Conservation (phyloP, 352 stramenopile genomes). For the Globisporangium megalacanthum region DNA sequence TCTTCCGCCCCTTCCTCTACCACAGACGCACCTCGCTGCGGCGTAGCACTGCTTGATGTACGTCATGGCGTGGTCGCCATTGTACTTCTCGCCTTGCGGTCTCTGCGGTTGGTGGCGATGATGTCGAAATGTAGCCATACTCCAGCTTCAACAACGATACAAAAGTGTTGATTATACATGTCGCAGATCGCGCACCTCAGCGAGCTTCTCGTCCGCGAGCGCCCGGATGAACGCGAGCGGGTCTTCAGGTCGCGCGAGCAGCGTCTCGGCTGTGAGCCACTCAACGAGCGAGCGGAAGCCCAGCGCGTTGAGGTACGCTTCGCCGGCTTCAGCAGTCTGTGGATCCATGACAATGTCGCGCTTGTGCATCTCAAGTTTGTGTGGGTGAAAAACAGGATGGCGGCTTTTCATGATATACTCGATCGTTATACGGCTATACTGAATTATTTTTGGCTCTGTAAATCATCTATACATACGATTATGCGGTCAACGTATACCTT, state of each 20-base stretch:
- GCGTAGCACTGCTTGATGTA: slow-evolving; percentile 89
- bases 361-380: neutral
- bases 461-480: neutral
- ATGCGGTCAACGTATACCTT: neutral
- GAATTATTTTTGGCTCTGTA: no score
- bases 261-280: slow-evolving; percentile 86
- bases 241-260: slow-evolving; percentile 82
- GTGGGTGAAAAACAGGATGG: neutral
- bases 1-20: no score
- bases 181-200: slow-evolving; percentile 30
- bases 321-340: slow-evolving; percentile 72
- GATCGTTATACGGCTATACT: neutral
- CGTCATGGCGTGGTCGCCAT: slow-evolving; percentile 64
- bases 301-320: slow-evolving; percentile 84
- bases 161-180: neutral
- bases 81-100: slow-evolving; percentile 58
- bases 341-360: slow-evolving; percentile 35
- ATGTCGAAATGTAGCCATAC: neutral
- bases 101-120: slow-evolving; percentile 14
- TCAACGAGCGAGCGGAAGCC: slow-evolving; percentile 90
- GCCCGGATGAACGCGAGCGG: slow-evolving; percentile 78
- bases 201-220: slow-evolving; percentile 81
- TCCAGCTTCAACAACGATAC: neutral
- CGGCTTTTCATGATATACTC: neutral
- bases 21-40: slow-evolving; percentile 46